Percentiles rank a stretch among this genome's conserved stretches.
Conservation (phyloP, 2,329 filamentous ascomycete species). For the Pseudopithomyces maydicus region DNA sequence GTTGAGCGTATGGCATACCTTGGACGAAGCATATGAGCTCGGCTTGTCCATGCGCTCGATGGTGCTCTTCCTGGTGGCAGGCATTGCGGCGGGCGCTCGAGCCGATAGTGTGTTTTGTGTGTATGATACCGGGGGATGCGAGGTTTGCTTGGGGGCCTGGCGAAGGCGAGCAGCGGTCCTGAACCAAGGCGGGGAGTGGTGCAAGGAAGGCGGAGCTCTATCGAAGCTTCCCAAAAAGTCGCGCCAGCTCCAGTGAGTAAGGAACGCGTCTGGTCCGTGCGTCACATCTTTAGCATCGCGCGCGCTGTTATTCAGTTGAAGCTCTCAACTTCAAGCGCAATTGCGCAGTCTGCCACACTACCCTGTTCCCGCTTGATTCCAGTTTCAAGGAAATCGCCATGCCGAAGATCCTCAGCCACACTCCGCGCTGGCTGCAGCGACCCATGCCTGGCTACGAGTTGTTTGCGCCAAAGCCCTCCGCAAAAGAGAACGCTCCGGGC, state of each 20-base stretch:
- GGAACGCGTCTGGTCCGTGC: slow-evolving; percentile 3
- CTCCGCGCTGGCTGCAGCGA: slow-evolving; percentile 83
- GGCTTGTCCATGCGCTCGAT: slow-evolving; percentile 92
- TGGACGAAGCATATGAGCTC: slow-evolving; percentile 88
- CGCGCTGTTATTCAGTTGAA: background rate
- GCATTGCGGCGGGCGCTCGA: slow-evolving; percentile 22
- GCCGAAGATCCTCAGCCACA: slow-evolving; percentile 85
- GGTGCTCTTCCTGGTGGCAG: slow-evolving; percentile 66
- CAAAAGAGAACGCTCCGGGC: slow-evolving; percentile 37
- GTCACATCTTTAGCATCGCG: background rate
- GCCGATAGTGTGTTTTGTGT: background rate
- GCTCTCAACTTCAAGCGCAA: background rate
- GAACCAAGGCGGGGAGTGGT: background rate
- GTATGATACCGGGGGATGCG: background rate
- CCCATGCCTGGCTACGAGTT: slow-evolving; percentile 78
- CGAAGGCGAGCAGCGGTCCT: background rate
- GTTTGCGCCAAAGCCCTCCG: slow-evolving; percentile 63
- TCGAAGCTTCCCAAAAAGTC: slow-evolving; percentile 7
- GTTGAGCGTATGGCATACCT: slow-evolving; percentile 56
- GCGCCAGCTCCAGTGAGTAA: background rate
- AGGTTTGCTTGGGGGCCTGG: background rate
- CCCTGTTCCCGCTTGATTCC: background rate
- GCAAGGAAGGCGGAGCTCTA: slow-evolving; percentile 8
- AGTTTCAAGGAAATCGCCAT: slow-evolving; percentile 55
- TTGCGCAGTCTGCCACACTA: background rate